These are phyloP conservation scores for Fomitopsis pulvina DNA, from an alignment of 768 basidiomycete species.

Conservation along the genomic window DNA sequence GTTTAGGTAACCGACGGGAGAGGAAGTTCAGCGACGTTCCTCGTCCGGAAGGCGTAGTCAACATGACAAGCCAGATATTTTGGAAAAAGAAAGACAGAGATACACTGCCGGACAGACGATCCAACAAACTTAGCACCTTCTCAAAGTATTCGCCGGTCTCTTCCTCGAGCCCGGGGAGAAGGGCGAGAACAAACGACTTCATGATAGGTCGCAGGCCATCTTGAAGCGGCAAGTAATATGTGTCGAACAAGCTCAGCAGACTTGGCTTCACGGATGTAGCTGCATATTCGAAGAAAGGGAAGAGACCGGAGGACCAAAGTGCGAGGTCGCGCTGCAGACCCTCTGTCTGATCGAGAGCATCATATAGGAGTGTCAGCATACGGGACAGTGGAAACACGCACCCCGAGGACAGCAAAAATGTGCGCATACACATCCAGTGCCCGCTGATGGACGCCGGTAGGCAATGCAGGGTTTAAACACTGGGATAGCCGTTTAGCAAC, in stretches of 20 bases:
- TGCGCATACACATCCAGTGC: constrained; percentile 93
- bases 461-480: constrained; percentile 95
- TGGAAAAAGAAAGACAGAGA: constrained; percentile 90
- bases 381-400: constrained; percentile 38
- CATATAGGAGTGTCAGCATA: not conserved
- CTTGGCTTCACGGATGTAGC: constrained; percentile 94
- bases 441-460: constrained; percentile 94
- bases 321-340: constrained; percentile 82
- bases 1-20: constrained; percentile 65
- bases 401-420: constrained; percentile 81
- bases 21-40: constrained; percentile 87
- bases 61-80: constrained; percentile 90
- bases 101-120: constrained; percentile 77
- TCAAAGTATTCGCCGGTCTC: constrained; percentile 98
- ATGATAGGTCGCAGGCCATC: constrained; percentile 76
- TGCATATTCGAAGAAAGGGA: constrained; percentile 98
- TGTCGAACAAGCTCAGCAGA: constrained; percentile 88
- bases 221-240: constrained; percentile 85
- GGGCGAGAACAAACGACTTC: constrained; percentile 90
- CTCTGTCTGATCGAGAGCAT: constrained; percentile 50
- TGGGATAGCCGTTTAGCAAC: constrained; percentile 94
- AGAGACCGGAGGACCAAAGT: constrained; percentile 92
- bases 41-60: constrained; percentile 81
- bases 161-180: constrained; percentile 94
- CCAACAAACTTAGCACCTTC: constrained; percentile 75